These are phyloP conservation scores for Mortierella sp. DNA, from an alignment of 371 early-diverging fungal species.

Conservation along the genomic window DNA sequence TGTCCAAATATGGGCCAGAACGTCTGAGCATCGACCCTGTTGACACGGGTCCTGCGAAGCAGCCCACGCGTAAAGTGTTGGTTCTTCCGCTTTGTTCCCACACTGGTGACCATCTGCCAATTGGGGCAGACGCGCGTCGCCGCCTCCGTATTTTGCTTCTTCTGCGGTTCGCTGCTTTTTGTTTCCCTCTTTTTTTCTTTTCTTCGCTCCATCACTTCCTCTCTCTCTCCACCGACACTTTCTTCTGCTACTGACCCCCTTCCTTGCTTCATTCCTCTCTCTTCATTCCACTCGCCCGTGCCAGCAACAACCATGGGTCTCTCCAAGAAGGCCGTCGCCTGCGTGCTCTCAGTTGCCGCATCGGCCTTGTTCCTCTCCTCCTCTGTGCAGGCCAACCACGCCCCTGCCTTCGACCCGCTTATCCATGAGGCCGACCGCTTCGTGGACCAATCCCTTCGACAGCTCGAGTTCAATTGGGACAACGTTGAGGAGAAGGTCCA, in stretches of 20 bases:
- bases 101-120: too few relatives aligned
- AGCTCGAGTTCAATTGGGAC: conserved; percentile 47
- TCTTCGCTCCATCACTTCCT: not conserved
- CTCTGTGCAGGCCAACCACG: conserved; percentile 27
- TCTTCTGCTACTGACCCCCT: too few relatives aligned
- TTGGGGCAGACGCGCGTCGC: not conserved
- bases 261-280: not conserved
- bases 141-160: not conserved
- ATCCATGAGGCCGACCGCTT: conserved; percentile 42
- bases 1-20: too few relatives aligned
- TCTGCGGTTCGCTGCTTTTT: not conserved
- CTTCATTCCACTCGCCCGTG: not conserved
- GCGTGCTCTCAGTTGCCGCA: conserved; percentile 53
- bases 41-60: too few relatives aligned
- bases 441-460: conserved; percentile 38
- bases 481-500: conserved; percentile 49
- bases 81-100: too few relatives aligned
- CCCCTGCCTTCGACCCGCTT: conserved; percentile 30
- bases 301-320: conserved; percentile 28
- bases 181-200: conserved; percentile 1
- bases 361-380: conserved; percentile 38
- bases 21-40: too few relatives aligned
- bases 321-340: conserved; percentile 39
- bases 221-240: too few relatives aligned
- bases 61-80: too few relatives aligned